These are phyloP conservation scores for Eucommia ulmoides DNA, from an alignment of 257 asterid genomes.

Conservation along the genomic window DNA sequence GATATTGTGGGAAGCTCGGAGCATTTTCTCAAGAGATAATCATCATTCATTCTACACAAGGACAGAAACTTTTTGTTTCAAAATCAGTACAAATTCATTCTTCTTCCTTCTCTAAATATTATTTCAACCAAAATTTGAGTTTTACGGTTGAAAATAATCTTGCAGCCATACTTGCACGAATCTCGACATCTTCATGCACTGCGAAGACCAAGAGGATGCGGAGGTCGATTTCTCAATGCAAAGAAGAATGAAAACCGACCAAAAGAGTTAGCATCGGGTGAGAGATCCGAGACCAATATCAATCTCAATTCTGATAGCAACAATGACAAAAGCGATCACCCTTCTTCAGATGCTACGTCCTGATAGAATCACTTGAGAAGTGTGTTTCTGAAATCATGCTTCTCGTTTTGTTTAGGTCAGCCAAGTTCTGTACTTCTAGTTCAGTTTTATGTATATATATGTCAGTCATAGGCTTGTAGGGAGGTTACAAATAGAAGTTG, in stretches of 20 bases:
- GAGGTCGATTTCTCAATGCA: conserved; percentile 56
- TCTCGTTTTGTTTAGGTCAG: too few relatives aligned
- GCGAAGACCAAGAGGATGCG: conserved; percentile 50
- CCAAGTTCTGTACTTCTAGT: too few relatives aligned
- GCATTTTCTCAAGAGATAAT: not conserved
- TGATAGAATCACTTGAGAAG: too few relatives aligned
- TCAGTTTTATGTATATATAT: too few relatives aligned
- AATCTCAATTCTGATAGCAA: conserved; percentile 34
- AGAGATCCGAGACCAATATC: conserved; percentile 23
- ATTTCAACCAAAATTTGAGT: too few relatives aligned
- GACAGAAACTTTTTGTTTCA: not conserved
- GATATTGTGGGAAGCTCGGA: not conserved
- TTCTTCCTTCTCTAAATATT: too few relatives aligned
- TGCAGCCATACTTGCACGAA: conserved; percentile 75
- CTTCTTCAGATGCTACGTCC: conserved; percentile 26
- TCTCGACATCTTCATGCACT: too few relatives aligned
- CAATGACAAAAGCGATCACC: conserved; percentile 18
- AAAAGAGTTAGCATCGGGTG: conserved; percentile 35
- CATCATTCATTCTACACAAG: not conserved
- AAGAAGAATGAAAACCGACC: conserved; percentile 26
- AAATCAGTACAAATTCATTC: too few relatives aligned
- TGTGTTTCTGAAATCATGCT: too few relatives aligned
- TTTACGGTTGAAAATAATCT: conserved; percentile 5
- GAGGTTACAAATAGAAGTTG: too few relatives aligned
- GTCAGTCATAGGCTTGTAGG: too few relatives aligned